Conservation (phyloP, 2,329 filamentous ascomycete species). For the Pyrenochaeta sp. region DNA sequence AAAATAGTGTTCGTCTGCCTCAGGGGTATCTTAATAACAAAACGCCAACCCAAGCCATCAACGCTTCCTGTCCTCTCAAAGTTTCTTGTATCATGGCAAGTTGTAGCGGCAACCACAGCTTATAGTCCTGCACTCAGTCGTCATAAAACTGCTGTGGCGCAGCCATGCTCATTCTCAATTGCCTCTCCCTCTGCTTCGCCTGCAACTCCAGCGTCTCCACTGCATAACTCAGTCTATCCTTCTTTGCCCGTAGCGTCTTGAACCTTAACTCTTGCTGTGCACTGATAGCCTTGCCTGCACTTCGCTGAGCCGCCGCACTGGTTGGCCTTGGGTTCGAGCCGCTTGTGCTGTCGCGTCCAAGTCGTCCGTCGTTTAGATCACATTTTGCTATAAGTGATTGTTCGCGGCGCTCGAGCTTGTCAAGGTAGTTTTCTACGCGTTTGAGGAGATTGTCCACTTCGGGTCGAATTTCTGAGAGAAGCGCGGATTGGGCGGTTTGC, state of each 20-base stretch:
- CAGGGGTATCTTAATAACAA: conserved; percentile 42
- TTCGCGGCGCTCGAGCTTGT: conserved; percentile 82
- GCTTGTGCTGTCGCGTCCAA: conserved; percentile 53
- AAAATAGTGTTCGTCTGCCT: not conserved
- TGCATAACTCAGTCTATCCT: conserved; percentile 84
- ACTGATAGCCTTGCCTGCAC: conserved; percentile 44
- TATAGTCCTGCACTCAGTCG: conserved; percentile 24
- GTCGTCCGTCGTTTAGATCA: conserved; percentile 80
- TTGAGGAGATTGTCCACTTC: conserved; percentile 81
- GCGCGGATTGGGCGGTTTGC: conserved; percentile 79
- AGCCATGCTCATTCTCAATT: conserved; percentile 77
- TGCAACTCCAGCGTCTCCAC: conserved; percentile 87
- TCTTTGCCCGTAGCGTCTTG: conserved; percentile 78
- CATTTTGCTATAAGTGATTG: conserved; percentile 83
- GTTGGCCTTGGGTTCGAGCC: conserved; percentile 33
- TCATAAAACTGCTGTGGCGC: conserved; percentile 53
- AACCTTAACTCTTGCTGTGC: conserved; percentile 65
- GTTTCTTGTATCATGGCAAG: not conserved
- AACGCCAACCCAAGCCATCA: conserved; percentile 23
- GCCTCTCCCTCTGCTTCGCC: conserved; percentile 77
- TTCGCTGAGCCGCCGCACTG: conserved; percentile 30
- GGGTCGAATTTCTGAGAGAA: conserved; percentile 89
- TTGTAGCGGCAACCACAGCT: not conserved
- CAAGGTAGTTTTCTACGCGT: conserved; percentile 83
- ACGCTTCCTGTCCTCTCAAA: not conserved